phyloP scores from a whole-genome alignment of 495 filamentous ascomycete species.

The Penicillium bovifimosum region DNA sequence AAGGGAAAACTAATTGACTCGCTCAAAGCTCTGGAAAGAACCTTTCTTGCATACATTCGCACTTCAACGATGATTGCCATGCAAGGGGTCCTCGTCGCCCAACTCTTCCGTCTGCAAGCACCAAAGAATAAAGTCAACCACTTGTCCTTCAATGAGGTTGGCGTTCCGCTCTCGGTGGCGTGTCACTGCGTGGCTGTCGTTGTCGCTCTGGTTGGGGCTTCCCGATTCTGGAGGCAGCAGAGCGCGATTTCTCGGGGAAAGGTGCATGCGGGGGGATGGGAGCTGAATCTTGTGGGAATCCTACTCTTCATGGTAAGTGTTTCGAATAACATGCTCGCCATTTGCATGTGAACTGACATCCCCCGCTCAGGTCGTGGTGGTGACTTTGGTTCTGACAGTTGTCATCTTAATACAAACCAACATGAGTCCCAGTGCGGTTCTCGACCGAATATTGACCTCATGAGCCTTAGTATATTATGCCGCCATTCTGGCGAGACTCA shows the following conservation, averaged over 20 bases:
- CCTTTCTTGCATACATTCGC: constrained; percentile 72
- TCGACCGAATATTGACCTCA: constrained; percentile 6
- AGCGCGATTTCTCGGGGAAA: constrained; percentile 60
- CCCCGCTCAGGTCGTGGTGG: constrained; percentile 19
- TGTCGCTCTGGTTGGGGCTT: constrained; percentile 52
- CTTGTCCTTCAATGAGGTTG: constrained; percentile 58
- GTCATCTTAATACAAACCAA: constrained; percentile 28
- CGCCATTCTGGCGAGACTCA: not conserved
- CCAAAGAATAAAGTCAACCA: constrained; percentile 15
- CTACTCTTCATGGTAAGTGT: constrained; percentile 46
- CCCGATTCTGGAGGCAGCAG: constrained; percentile 67
- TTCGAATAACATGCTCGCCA: not conserved
- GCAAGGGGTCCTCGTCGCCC: constrained; percentile 58
- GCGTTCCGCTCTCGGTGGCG: constrained; percentile 56
- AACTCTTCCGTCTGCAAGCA: constrained; percentile 66
- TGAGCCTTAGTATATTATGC: not conserved
- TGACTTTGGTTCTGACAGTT: constrained; percentile 27
- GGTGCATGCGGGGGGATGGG: constrained; percentile 62
- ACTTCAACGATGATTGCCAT: constrained; percentile 66
- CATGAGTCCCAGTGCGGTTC: not conserved
- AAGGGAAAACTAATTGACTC: not conserved
- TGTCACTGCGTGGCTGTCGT: constrained; percentile 56
- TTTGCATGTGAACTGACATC: not conserved
- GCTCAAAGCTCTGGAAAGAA: constrained; percentile 65
- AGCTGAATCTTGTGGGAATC: constrained; percentile 52